Conservation (phyloP, 805 yeast genomes). For the Candida namnaoensis region DNA sequence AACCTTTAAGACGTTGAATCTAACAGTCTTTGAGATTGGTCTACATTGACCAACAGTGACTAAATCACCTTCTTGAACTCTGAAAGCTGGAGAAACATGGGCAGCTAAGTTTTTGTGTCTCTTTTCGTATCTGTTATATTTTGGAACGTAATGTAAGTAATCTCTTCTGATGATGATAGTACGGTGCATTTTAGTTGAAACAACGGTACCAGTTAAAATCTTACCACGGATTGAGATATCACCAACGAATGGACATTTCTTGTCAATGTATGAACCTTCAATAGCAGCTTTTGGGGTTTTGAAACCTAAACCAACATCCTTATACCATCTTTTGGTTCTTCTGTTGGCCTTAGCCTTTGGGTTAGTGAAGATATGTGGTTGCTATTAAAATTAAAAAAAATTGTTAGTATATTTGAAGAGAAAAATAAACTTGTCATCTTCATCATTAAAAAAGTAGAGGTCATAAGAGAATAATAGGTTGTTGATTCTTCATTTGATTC, state of each 20-base stretch:
- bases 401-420: background rate
- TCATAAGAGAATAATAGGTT: no score
- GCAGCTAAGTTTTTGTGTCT: slow-evolving; percentile 99
- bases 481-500: no score
- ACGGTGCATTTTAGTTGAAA: slow-evolving; percentile 99
- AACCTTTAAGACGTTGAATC: slow-evolving; percentile 98
- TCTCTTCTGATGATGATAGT: slow-evolving; percentile 99
- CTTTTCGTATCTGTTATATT: slow-evolving; percentile 99
- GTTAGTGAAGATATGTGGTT: slow-evolving; percentile 99
- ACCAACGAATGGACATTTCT: slow-evolving; percentile 99
- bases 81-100: slow-evolving; percentile 99
- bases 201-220: slow-evolving; percentile 98
- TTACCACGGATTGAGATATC: slow-evolving; percentile 97
- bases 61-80: slow-evolving; percentile 97
- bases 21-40: slow-evolving; percentile 99
- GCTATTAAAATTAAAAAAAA: slow-evolving; percentile 40
- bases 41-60: slow-evolving; percentile 99
- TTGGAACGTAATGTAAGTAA: slow-evolving; percentile 99
- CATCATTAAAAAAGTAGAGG: no score
- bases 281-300: slow-evolving; percentile 99
- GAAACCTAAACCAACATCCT: slow-evolving; percentile 99
- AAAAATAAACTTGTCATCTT: background rate
- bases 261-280: slow-evolving; percentile 98
- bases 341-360: slow-evolving; percentile 98
- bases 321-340: slow-evolving; percentile 99